These are phyloP conservation scores for Penicillium sp. DNA, from an alignment of 2,329 filamentous ascomycete species.

Conservation along the genomic window DNA sequence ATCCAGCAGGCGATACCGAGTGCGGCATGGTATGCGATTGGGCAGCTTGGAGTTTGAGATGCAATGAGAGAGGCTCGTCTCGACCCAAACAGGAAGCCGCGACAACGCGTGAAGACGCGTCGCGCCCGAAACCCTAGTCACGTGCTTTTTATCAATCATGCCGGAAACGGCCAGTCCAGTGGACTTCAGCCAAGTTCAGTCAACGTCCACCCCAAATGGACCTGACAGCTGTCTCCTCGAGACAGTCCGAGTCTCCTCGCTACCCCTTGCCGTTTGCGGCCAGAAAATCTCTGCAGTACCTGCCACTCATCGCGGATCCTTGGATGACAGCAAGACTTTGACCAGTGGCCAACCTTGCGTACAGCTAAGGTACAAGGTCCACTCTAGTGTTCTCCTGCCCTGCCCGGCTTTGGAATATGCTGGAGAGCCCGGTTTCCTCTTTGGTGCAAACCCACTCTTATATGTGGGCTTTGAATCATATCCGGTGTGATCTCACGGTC, in stretches of 20 bases:
- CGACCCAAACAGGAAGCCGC: conserved; percentile 15
- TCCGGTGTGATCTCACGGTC: conserved; percentile 1
- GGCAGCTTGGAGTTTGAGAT: neutral
- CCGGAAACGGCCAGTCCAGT: conserved; percentile 13
- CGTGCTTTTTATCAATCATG: conserved; percentile 3
- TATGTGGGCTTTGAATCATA: neutral
- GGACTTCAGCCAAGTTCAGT: neutral
- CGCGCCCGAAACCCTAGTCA: conserved; percentile 27
- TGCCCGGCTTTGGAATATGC: neutral
- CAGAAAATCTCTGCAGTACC: conserved; percentile 7
- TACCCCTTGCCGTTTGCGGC: conserved; percentile 16
- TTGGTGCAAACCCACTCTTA: neutral
- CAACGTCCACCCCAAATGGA: neutral
- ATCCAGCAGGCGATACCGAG: conserved; percentile 37
- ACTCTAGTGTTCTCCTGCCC: neutral
- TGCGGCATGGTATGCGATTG: conserved; percentile 35
- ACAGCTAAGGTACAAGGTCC: neutral
- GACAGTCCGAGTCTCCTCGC: neutral
- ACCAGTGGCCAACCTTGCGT: neutral
- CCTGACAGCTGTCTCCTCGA: neutral
- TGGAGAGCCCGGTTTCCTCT: neutral
- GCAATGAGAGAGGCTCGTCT: conserved; percentile 13
- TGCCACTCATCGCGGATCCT: conserved; percentile 5
- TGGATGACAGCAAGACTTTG: conserved; percentile 20
- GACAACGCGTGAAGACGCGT: conserved; percentile 24